Conservation (phyloP, 208 protist species). For the Leishmania amazonensis region DNA sequence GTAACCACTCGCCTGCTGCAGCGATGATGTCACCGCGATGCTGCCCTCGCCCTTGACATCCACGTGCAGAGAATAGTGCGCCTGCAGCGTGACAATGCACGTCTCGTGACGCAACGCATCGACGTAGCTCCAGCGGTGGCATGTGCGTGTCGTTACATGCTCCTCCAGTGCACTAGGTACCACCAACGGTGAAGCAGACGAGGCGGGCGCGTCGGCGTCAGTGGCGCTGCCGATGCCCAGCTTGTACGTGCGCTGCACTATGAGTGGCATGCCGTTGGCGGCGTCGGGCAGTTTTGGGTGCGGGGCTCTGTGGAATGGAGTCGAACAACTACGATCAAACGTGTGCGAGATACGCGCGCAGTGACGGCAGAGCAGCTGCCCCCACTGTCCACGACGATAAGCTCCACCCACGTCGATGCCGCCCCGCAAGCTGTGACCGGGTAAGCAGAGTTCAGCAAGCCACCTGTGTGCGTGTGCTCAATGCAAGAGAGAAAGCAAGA, state of each 20-base stretch:
- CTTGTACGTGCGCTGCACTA: constrained; percentile 11
- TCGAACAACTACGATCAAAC: background rate
- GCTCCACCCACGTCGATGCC: background rate
- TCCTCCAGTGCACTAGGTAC: background rate
- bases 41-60: background rate
- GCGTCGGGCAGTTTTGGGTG: background rate
- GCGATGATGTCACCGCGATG: background rate
- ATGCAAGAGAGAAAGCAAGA: background rate
- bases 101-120: constrained; percentile 22
- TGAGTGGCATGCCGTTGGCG: background rate
- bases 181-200: background rate
- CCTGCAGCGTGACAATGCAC: constrained; percentile 30
- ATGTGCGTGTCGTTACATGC: constrained; percentile 11
- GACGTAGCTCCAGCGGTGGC: constrained; percentile 32
- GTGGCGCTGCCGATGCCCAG: constrained; percentile 2
- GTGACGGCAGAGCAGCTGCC: background rate
- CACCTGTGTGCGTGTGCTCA: background rate
- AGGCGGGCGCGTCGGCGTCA: background rate
- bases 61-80: constrained; percentile 27
- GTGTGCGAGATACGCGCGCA: background rate
- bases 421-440: background rate
- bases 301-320: too few species aligned
- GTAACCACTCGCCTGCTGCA: background rate
- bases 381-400: background rate
- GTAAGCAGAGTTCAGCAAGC: background rate